Base-by-base conservation (phyloP, 2,329 filamentous ascomycete species). In the Clathrospora elynae region DNA sequence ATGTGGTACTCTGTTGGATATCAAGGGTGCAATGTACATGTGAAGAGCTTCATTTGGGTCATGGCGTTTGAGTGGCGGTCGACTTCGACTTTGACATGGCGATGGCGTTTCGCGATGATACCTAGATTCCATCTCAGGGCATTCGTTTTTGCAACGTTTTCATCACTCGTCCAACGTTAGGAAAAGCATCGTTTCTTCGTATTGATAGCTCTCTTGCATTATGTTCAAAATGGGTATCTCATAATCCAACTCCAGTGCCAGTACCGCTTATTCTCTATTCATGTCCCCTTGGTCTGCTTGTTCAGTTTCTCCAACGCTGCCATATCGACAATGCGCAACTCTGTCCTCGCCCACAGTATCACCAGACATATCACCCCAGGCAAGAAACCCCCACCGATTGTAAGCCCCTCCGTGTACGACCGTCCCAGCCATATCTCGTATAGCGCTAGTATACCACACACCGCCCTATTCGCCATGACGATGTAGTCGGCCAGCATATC, bases 271-370 rank as follows among this genome's bases (percentile, higher is more conserved):
- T 24, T 11, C 6, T 24, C 22, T 31, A 13, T 17, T 16, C 28
- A 23, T 6, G 18, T 35, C 19, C 10, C 14, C n/a, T 28, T 23
- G 13, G 17, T 29, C n/a, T 40, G 29, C 88, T 64, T 73, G 25
- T 49, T 52, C 59, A 88, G 72, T 39, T 70, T 73, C 34, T 78
- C 73, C 56, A 91, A 68, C 59, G 87, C 86, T 49, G 74, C 83
- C 4, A 87, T 80, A 70, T 90, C 85, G 6, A 90, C 79, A 33
- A 82, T 77, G 3, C 78, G 78, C 79, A 90, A 84, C 60, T 86
- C 75, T 36, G 80, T 70, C 68, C 89, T 84, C 19, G 82, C 81
- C 32, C 79, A 67, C 42, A 89, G 57, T 5, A 84, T 76, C 13
- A 87, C 74, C 1, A 54, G 75, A 57, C 87, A 84, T 1, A 90